A percentile compares a stretch with the other conserved stretches of the same genome.
These are phyloP conservation scores for Rehmannia glutinosa DNA, from an alignment of 257 asterid species.

Conservation along the genomic window DNA sequence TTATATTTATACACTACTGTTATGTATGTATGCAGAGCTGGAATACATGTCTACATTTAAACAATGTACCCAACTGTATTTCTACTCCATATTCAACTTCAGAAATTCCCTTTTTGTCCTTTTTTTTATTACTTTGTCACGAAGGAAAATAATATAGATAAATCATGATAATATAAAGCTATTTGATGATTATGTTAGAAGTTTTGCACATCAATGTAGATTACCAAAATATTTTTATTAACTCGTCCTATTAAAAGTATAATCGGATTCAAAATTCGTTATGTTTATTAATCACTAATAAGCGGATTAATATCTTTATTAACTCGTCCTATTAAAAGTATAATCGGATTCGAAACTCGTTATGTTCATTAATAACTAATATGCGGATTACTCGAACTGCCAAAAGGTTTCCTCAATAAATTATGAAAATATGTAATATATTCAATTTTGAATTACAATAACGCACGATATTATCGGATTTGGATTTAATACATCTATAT, in stretches of 20 bases:
- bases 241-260: too few relatives aligned
- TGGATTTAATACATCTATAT: too few relatives aligned
- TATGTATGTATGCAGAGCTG: conserved; percentile 19
- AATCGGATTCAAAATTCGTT: too few relatives aligned
- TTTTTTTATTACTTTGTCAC: background rate
- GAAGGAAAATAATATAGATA: background rate
- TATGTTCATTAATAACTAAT: too few relatives aligned
- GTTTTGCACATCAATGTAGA: background rate
- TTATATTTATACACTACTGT: background rate
- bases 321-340: background rate
- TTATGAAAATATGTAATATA: too few relatives aligned
- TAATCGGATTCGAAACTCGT: background rate
- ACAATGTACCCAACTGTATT: conserved; percentile 18
- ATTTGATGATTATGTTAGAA: background rate
- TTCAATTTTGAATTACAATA: too few relatives aligned
- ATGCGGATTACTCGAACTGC: too few relatives aligned
- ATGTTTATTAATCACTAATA: too few relatives aligned
- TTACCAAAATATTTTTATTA: too few relatives aligned
- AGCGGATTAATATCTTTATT: background rate
- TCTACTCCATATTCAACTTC: conserved; percentile 18
- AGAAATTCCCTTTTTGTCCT: background rate
- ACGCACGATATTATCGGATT: too few relatives aligned
- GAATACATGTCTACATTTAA: background rate
- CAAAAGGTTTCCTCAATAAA: too few relatives aligned
- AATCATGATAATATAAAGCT: background rate